A percentile compares a stretch with the other conserved stretches of the same genome.
Evolutionary conservation across 1,284 basidiomycete species (phyloP).

Genomic region (Irpex rosettiformis): DNA sequence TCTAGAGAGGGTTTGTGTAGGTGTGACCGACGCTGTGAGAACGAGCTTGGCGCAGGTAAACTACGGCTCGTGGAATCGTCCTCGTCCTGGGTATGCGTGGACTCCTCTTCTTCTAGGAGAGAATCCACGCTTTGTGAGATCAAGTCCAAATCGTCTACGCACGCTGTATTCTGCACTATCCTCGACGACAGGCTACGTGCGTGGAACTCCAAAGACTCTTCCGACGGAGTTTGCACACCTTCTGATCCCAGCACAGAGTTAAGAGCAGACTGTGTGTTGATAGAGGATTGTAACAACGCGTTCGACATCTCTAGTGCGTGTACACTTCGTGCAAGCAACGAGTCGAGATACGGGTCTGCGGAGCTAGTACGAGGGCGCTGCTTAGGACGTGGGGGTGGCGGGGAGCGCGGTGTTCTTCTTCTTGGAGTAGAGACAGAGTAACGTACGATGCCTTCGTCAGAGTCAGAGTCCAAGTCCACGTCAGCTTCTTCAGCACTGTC

Average conservation of each 20-base stretch:
- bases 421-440: conserved; percentile 21
- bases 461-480: conserved; percentile 51
- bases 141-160: conserved; percentile 59
- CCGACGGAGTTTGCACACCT: conserved; percentile 19
- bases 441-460: conserved; percentile 23
- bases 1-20: conserved; percentile 51
- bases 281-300: conserved; percentile 65
- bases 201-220: conserved; percentile 41
- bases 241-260: conserved; percentile 41
- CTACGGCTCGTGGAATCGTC: conserved; percentile 48
- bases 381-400: conserved; percentile 13
- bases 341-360: conserved; percentile 55
- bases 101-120: conserved; percentile 37
- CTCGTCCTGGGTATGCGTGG: not conserved
- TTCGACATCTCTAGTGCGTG: conserved; percentile 83
- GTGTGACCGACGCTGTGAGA: conserved; percentile 23
- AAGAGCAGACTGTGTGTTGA: conserved; percentile 64
- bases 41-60: conserved; percentile 35
- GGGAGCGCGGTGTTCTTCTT: conserved; percentile 20
- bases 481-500: conserved; percentile 75
- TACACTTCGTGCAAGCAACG: conserved; percentile 74
- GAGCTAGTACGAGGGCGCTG: conserved; percentile 17
- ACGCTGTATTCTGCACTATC: conserved; percentile 46
- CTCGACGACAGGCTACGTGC: conserved; percentile 47
- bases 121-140: conserved; percentile 60